These are phyloP conservation scores for Ganoderma boninense DNA, from an alignment of 1,284 basidiomycete genomes.

Conservation along the genomic window DNA sequence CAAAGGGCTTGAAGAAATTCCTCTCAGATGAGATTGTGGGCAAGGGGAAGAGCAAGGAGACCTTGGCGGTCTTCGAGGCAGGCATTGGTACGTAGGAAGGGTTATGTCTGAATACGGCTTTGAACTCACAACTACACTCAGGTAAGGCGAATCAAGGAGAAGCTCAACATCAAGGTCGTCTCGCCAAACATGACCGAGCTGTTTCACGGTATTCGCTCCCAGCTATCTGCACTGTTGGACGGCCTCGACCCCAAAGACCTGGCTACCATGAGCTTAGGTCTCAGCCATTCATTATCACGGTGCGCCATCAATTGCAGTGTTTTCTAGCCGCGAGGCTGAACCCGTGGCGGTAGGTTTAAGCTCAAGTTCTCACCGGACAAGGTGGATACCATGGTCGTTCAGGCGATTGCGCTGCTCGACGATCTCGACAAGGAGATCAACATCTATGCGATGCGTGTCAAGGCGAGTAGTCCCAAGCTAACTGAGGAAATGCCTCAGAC, in stretches of 20 bases:
- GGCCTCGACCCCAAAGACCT: constrained; percentile 95
- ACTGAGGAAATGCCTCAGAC: constrained; percentile 9
- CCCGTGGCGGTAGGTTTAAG: constrained; percentile 80
- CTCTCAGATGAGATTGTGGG: constrained; percentile 87
- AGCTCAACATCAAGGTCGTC: constrained; percentile 89
- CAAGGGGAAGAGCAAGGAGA: constrained; percentile 91
- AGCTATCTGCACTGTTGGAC: constrained; percentile 88
- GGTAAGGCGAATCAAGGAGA: constrained; percentile 82
- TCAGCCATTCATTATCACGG: constrained; percentile 96
- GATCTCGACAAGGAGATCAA: constrained; percentile 99
- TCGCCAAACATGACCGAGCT: constrained; percentile 78
- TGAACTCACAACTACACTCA: constrained; percentile 4
- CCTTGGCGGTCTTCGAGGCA: constrained; percentile 88
- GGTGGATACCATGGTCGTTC: constrained; percentile 99
- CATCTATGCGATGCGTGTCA: constrained; percentile 98
- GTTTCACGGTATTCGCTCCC: constrained; percentile 95
- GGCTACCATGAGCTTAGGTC: constrained; percentile 97
- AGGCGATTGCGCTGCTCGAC: constrained; percentile 98
- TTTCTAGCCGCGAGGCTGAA: not conserved
- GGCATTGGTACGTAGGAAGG: constrained; percentile 78
- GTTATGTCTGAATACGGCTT: not conserved
- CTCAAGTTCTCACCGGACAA: constrained; percentile 99
- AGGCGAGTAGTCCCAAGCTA: constrained; percentile 59
- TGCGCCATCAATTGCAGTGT: constrained; percentile 39
- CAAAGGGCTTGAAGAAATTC: constrained; percentile 94